Evolutionary conservation across 441 rosid genomes (phyloP), one percentile per base, ranked within the genome.

Genomic region (Populus trichocarpa): DNA sequence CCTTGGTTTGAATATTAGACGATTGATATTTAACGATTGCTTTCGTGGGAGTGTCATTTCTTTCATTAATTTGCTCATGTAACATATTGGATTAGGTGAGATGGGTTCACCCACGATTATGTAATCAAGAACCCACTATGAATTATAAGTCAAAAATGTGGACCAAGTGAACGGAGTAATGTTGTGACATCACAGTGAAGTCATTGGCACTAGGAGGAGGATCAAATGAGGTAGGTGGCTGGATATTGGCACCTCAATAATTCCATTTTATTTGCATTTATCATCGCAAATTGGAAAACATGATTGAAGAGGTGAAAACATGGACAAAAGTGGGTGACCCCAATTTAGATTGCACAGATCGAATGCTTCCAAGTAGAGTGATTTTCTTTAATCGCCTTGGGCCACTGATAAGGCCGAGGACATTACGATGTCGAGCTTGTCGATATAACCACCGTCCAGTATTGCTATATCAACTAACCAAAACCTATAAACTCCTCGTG

Each of bases 171-270:
- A 36, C 66, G n/a, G 65, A 69, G 71, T 74, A 35, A 18, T 38
- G 53, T 12, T 4, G 32, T 20, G 2, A 65, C 36, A 72, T 75
- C 80, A 72, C 38, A 50, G 20, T 46, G 69, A 61, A 70, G 79
- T 76, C 79, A 74, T 76, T 73, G 30, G 69, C 83, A 67, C 77
- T 53, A 46, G 57, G 40, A 35, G 1, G 40, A 28, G 14, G 53
- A 13, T 63, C 42, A 25, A 74, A 67, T 66, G 66, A 13, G 26
- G 82, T 75, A 61, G 87, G 82, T 73, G 76, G 77, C 59, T 73
- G 59, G 78, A 77, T 75, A 67, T 75, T 16, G 65, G 23, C 14
- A 69, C 32, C 67, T 33, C 30, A 67, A 6, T n/a, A 33, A 65
- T 4, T 57, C 36, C 59, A 67, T 67, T 75, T 74, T 8, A 42